Percentiles rank a stretch among this genome's conserved stretches.
Evolutionary conservation across 768 basidiomycete genomes (phyloP).

Genomic region (Hemileccinum impolitum): DNA sequence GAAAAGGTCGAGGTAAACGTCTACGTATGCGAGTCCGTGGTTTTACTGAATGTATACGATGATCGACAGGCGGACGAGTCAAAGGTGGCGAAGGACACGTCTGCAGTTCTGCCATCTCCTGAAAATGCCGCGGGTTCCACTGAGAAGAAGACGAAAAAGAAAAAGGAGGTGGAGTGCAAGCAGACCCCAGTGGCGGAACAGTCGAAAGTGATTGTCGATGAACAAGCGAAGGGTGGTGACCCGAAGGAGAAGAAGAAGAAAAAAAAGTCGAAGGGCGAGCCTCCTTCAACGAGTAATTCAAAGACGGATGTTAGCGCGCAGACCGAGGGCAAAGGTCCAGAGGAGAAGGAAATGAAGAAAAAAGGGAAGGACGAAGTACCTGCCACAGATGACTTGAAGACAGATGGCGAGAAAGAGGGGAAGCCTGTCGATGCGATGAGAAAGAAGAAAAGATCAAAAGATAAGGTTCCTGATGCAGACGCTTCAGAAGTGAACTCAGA

Average conservation of each 20-base stretch:
- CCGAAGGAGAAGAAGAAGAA: slow-evolving; percentile 17
- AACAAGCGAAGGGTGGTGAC: slow-evolving; percentile 2
- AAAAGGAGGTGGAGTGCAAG: background rate
- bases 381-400: background rate
- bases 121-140: background rate
- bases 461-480: slow-evolving; percentile 2
- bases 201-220: background rate
- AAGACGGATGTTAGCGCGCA: background rate
- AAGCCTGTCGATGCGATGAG: slow-evolving; percentile 1
- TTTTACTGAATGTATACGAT: slow-evolving; percentile 8
- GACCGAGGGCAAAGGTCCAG: slow-evolving; percentile 2
- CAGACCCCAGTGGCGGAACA: background rate
- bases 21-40: background rate
- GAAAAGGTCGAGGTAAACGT: slow-evolving; percentile 14
- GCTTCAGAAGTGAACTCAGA: background rate
- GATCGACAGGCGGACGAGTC: slow-evolving; percentile 5
- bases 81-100: background rate
- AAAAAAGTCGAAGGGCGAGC: slow-evolving; percentile 15
- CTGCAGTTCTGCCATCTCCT: background rate
- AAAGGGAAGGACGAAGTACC: background rate
- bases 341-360: slow-evolving; percentile 6
- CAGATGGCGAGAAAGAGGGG: slow-evolving; percentile 1
- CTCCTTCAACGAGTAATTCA: background rate
- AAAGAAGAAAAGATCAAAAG: slow-evolving; percentile 16
- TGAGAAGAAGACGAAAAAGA: slow-evolving; percentile 18